Percentiles rank a stretch among this genome's conserved stretches.
phyloP scores from a whole-genome alignment of 345 rosid genomes.

The Eucalyptus camaldulensis region DNA sequence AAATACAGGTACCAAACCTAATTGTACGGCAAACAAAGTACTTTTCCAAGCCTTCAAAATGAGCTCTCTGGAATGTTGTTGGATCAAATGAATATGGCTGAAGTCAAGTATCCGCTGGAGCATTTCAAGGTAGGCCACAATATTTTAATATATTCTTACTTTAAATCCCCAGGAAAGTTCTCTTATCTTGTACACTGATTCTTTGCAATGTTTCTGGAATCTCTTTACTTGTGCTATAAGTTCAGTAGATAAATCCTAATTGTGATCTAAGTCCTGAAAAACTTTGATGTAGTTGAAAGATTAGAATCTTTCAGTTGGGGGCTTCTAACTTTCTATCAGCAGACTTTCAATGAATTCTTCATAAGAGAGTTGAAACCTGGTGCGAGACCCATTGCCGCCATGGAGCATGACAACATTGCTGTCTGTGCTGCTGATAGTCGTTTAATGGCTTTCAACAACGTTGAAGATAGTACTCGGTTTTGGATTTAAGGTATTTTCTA shows the following conservation, averaged over 20 bases:
- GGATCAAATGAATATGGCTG: conserved; percentile 93
- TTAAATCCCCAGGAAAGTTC: not conserved
- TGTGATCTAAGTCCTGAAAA: not conserved
- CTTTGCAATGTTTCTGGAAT: not conserved
- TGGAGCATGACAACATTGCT: conserved; percentile 47
- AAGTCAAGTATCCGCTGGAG: conserved; percentile 75
- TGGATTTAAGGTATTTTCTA: conserved; percentile 77
- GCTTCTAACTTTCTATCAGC: not conserved
- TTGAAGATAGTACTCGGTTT: conserved; percentile 54
- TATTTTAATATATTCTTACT: not conserved
- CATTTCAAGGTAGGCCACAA: conserved; percentile 63
- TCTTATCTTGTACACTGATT: not conserved
- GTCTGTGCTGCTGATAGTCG: conserved; percentile 86
- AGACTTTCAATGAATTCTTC: conserved; percentile 96
- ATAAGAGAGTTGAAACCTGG: conserved; percentile 78
- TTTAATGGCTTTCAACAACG: conserved; percentile 63
- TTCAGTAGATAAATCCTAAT: not conserved
- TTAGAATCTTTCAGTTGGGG: not conserved
- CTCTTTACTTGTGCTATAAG: not conserved
- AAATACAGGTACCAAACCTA: not conserved
- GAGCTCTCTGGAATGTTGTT: conserved; percentile 11
- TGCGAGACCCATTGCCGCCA: conserved; percentile 55
- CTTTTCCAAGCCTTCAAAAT: not conserved
- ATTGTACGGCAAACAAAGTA: not conserved
- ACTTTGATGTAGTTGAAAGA: not conserved